Evolutionary conservation across 352 stramenopile species (phyloP).

Genomic region (Phytopythium aichiense): DNA sequence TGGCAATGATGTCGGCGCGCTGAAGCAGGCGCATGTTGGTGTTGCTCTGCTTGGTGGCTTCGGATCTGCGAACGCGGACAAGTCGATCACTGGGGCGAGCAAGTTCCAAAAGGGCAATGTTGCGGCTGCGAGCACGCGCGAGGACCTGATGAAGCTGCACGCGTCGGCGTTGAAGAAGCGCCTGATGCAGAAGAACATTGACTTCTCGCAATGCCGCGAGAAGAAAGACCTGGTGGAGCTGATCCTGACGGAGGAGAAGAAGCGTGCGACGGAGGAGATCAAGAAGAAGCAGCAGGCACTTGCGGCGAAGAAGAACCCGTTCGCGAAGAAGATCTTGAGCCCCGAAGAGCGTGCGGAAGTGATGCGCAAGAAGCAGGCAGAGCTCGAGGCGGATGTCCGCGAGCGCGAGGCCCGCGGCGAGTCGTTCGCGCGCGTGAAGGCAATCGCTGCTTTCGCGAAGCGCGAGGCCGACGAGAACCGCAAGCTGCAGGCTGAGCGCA

Average conservation of each 20-base stretch:
- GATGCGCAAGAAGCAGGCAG: constrained; percentile 76
- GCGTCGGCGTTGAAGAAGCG: constrained; percentile 84
- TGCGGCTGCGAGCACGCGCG: constrained; percentile 40
- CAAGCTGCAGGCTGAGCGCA: constrained; percentile 62
- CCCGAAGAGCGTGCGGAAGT: constrained; percentile 85
- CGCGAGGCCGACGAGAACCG: constrained; percentile 70
- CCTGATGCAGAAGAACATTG: constrained; percentile 59
- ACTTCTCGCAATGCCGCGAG: constrained; percentile 62
- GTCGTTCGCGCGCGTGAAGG: constrained; percentile 85
- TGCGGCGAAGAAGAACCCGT: constrained; percentile 45
- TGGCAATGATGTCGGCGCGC: constrained; percentile 96
- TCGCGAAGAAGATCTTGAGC: constrained; percentile 46
- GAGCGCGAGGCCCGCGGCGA: constrained; percentile 75
- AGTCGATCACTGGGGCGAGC: constrained; percentile 71
- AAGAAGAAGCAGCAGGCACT: constrained; percentile 57
- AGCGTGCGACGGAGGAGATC: constrained; percentile 43
- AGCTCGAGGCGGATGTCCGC: constrained; percentile 76
- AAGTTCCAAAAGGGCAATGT: constrained; percentile 74
- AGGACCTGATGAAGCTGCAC: constrained; percentile 84
- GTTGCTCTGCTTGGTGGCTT: constrained; percentile 80
- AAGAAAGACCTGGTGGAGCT: constrained; percentile 84
- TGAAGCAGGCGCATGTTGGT: constrained; percentile 91
- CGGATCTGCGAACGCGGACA: constrained; percentile 82
- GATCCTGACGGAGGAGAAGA: constrained; percentile 61
- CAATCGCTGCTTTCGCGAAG: constrained; percentile 83